A percentile compares a stretch with the other conserved stretches of the same genome.
Conservation (phyloP, 1,284 basidiomycete genomes). For the Irpex rosettiformis region DNA sequence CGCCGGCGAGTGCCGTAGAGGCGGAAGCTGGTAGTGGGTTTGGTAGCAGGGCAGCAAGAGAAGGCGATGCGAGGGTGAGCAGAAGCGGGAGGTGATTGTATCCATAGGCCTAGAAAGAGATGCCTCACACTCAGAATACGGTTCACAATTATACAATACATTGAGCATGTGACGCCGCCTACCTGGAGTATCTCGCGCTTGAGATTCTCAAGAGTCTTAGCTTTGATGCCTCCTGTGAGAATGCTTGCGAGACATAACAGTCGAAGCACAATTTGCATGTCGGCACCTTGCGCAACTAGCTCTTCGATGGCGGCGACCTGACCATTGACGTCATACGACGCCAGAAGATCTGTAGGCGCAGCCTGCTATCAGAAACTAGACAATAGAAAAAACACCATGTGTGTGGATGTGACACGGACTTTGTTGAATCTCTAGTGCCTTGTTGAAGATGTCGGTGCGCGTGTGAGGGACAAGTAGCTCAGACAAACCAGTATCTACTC, state of each 20-base stretch:
- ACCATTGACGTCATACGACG: slow-evolving; percentile 77
- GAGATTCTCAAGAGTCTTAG: slow-evolving; percentile 82
- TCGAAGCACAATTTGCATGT: slow-evolving; percentile 75
- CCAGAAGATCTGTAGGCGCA: slow-evolving; percentile 73
- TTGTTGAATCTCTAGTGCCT: slow-evolving; percentile 93
- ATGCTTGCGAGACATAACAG: slow-evolving; percentile 86
- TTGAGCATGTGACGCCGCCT: slow-evolving; percentile 18
- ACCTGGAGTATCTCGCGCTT: slow-evolving; percentile 93
- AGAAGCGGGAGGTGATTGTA: slow-evolving; percentile 87
- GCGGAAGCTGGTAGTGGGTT: slow-evolving; percentile 56
- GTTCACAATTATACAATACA: slow-evolving; percentile 6
- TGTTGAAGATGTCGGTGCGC: slow-evolving; percentile 87
- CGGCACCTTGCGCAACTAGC: slow-evolving; percentile 80
- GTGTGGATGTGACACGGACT: slow-evolving; percentile 52
- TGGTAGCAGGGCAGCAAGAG: slow-evolving; percentile 64
- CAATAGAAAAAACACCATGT: background rate
- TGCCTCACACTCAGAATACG: slow-evolving; percentile 10
- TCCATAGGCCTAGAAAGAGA: slow-evolving; percentile 73
- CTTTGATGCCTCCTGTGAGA: slow-evolving; percentile 83
- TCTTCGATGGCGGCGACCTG: slow-evolving; percentile 86
- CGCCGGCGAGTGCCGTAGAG: slow-evolving; percentile 34
- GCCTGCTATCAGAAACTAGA: background rate
- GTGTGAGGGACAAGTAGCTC: slow-evolving; percentile 87
- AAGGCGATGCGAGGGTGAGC: slow-evolving; percentile 72
- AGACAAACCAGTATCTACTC: slow-evolving; percentile 87